A percentile compares a stretch with the other conserved stretches of the same genome.
Evolutionary conservation across 73 alveolate species (phyloP).

Genomic region (Breviolum minutum): DNA sequence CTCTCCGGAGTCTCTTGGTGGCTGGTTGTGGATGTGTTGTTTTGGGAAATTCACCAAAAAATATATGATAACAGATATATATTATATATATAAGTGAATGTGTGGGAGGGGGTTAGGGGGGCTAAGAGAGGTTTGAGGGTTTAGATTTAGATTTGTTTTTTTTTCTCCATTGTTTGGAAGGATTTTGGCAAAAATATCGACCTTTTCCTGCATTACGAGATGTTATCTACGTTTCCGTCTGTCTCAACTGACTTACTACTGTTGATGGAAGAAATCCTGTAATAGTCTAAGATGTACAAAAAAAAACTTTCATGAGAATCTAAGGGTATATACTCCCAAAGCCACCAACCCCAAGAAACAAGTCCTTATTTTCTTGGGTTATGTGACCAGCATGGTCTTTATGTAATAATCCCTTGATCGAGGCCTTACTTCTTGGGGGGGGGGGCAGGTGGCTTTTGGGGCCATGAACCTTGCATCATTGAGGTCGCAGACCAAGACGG

Average conservation of each 20-base stretch:
- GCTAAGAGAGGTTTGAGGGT: no score
- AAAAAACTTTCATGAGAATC: neutral
- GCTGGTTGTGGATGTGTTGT: neutral
- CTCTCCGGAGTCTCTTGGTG: constrained; percentile 40
- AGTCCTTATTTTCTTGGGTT: no score
- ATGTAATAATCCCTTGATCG: no score
- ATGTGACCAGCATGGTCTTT: no score
- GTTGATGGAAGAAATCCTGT: neutral
- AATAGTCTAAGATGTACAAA: neutral
- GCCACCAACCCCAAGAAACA: no score
- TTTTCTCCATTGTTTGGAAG: no score
- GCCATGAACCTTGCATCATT: no score
- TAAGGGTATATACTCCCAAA: neutral
- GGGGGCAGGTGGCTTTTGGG: neutral
- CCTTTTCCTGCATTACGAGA: no score
- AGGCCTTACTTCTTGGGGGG: no score
- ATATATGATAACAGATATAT: neutral
- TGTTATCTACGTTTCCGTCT: no score
- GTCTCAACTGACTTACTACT: no score
- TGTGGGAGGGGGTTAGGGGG: neutral
- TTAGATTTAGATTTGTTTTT: neutral
- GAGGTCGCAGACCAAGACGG: constrained; percentile 87
- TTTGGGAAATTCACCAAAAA: neutral
- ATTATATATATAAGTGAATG: neutral
- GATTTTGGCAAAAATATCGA: no score